Base-by-base conservation (phyloP, 148 eudicot genomes). In the Rhododendron ovatum region DNA sequence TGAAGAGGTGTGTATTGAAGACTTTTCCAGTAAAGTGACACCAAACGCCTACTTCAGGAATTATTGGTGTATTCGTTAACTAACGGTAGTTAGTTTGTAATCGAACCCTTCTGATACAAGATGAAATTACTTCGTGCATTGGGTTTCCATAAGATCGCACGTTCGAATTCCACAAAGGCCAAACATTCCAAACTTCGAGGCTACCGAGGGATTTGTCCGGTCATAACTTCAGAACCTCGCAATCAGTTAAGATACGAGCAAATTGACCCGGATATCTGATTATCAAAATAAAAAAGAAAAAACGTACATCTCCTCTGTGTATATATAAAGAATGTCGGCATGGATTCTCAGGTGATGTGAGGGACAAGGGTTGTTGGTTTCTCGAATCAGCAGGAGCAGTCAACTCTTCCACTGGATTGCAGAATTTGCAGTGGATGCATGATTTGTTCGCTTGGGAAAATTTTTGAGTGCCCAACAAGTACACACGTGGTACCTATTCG, bases 141-240 rank as follows among this genome's bases (percentile, higher is more conserved):
- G 22, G 0, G 12, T 57, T 17, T 57, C 7, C 8, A 14, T 53
- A 53, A 0, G 18, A 53, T 53, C 57, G 17, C 3, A 51, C 3
- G 1, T 3, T 55, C 1, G 6, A 55, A 15, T 3, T 55, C 0
- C 1, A 55, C 1, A 0, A 0, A 55, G 1, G 22, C 7, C 0
- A 55, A 55, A 55, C 6, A 59, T 59, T 18, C 1, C 7, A 57
- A 18, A 51, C 0, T 0, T 2, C 3, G 17, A 51, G 13, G 0
- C 3, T 11, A 51, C 1, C 0, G 13, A 3, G 2, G 13, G 0
- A 0, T 51, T 2, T 2, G 0, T 13, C 17, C 55, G 3, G 3
- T 51, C 15, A 2, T 51, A 12, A 51, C 18, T 51, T 51, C 7
- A 55, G 0, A 0, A 15, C 4, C 3, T 22, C 1, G 6, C 17